Evolutionary conservation across 148 eudicot species (phyloP), one percentile per base, ranked within the genome.

Genomic region (Spergularia marina): DNA sequence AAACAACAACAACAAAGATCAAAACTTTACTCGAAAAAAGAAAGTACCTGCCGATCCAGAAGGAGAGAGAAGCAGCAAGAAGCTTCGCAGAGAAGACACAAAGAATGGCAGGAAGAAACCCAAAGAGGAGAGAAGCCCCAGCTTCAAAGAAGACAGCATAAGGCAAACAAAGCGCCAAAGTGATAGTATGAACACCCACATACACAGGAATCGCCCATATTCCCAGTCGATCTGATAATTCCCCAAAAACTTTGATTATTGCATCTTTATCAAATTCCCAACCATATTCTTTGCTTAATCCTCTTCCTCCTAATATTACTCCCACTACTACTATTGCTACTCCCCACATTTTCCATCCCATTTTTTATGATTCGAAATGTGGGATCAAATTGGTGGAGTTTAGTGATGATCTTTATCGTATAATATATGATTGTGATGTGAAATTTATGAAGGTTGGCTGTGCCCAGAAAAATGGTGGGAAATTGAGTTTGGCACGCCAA

Each of bases 61-160:
- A 92, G 51, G 98, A 92, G 69, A 92, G 86, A 53, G 98, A 92
- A 44, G 98, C 91, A 13, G 86, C 98, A 69, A 92, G 91, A 56
- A 92, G 2, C 76, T 92, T 92, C 44, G 97, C 98, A 6, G 88
- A 85, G 68, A 90, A 89, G 74, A 92, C 96, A 74, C 91, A 89
- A 14, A 87, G 70, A 55, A 92, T 82, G 12, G 89, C 97, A 40
- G 92, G 88, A 39, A 90, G 39, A 79, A 92, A 92, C 6, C 97
- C 95, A 74, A 92, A 92, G 20, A 92, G 81, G 18, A 92, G 79
- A 73, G 97, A 90, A 16, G 97, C 97, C 1, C 88, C 97, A 20
- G 92, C 96, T 71, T 92, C 97, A 63, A 92, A 90, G 81, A 92
- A 90, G 17, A 92, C 87, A 10, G 97, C 95, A 64, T 76, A 87